phyloP scores from a whole-genome alignment of 129 eudicot genomes.

The Centella asiatica region DNA sequence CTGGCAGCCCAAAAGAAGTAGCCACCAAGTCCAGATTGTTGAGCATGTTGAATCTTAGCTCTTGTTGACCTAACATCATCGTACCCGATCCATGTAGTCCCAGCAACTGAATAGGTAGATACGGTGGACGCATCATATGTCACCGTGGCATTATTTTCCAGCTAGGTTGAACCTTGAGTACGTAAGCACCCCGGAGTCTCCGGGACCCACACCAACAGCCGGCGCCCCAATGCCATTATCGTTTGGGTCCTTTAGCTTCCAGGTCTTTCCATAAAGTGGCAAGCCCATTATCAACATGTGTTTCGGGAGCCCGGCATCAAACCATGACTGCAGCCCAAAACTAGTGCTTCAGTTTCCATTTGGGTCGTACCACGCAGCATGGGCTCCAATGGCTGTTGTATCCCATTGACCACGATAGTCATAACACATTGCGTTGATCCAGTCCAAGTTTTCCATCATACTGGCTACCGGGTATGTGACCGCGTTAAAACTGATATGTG shows the following conservation, averaged over 20 bases:
- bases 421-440: slow-evolving; percentile 41
- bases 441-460: slow-evolving; percentile 28
- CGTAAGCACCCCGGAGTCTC: slow-evolving; percentile 22
- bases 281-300: slow-evolving; percentile 31
- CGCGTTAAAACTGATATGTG: slow-evolving; percentile 16
- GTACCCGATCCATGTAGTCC: slow-evolving; percentile 34
- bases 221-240: slow-evolving; percentile 31
- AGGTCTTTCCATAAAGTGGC: slow-evolving; percentile 34
- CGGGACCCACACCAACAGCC: slow-evolving; percentile 29
- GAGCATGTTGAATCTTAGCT: slow-evolving; percentile 28
- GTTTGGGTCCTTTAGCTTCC: slow-evolving; percentile 30
- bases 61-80: slow-evolving; percentile 30
- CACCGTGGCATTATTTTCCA: slow-evolving; percentile 23
- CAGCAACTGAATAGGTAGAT: slow-evolving; percentile 30
- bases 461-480: slow-evolving; percentile 24
- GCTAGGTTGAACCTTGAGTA: slow-evolving; percentile 24
- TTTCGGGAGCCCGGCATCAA: slow-evolving; percentile 22
- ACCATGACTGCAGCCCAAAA: slow-evolving; percentile 37
- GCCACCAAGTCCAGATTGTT: slow-evolving; percentile 21
- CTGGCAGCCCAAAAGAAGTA: slow-evolving; percentile 38
- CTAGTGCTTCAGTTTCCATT: slow-evolving; percentile 21
- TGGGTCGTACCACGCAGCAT: slow-evolving; percentile 29
- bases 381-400: slow-evolving; percentile 27
- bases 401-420: slow-evolving; percentile 35
- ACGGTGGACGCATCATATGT: slow-evolving; percentile 16